Conservation (phyloP, 495 filamentous ascomycete genomes). For the Neurospora sp. region DNA sequence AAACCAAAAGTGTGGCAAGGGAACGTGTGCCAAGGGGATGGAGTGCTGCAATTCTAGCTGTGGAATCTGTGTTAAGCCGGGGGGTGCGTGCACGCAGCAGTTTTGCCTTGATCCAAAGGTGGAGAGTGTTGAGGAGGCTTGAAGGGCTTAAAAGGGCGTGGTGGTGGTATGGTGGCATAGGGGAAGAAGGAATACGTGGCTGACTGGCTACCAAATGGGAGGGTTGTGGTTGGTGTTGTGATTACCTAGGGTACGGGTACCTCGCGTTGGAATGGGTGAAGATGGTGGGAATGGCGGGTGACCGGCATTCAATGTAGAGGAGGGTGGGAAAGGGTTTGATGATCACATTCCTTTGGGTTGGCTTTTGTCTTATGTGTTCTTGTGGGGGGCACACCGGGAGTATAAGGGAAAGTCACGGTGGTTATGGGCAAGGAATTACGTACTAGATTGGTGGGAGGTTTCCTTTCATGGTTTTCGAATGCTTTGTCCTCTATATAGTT, state of each 20-base stretch:
- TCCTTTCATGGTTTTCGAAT: background rate
- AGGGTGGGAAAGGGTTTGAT: background rate
- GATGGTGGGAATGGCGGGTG: background rate
- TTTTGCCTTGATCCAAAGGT: constrained; percentile 1
- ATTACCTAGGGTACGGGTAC: background rate
- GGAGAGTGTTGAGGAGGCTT: background rate
- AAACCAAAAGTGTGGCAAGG: constrained; percentile 8
- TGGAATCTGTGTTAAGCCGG: constrained; percentile 11
- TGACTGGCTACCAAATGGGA: background rate
- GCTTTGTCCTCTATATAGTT: background rate
- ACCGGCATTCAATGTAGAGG: background rate
- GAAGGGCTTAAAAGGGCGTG: background rate
- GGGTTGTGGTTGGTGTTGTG: background rate
- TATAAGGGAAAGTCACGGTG: background rate
- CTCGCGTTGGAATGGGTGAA: background rate
- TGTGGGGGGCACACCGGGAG: background rate
- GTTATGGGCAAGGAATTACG: background rate
- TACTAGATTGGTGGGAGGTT: background rate
- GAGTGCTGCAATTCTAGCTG: constrained; percentile 19
- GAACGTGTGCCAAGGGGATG: constrained; percentile 3
- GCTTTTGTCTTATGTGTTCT: background rate
- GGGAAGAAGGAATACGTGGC: background rate
- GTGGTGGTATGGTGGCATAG: background rate
- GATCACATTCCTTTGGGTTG: background rate
- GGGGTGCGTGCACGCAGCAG: constrained; percentile 11